A percentile compares a stretch with the other conserved stretches of the same genome.
These are phyloP conservation scores for Spergularia bocconei DNA, from an alignment of 148 eudicot species.

Conservation along the genomic window DNA sequence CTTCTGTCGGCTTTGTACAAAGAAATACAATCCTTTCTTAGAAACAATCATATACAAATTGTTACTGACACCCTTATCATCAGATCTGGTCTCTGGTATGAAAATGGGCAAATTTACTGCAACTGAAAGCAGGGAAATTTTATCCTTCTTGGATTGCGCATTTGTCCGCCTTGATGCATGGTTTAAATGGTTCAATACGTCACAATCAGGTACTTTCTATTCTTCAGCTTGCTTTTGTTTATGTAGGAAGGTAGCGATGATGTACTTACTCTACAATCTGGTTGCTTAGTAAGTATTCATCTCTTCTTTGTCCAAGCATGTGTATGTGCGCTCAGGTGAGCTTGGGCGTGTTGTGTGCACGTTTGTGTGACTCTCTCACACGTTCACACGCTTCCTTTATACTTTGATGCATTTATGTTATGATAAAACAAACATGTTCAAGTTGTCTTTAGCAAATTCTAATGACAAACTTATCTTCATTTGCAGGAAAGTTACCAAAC, in stretches of 20 bases:
- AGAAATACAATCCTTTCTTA: background rate
- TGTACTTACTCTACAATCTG: background rate
- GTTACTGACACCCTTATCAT: conserved; percentile 33
- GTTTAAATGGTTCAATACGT: conserved; percentile 93
- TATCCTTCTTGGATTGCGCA: conserved; percentile 66
- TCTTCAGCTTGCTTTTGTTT: conserved; percentile 9
- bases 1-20: background rate
- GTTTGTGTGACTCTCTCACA: too few relatives aligned
- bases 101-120: conserved; percentile 51
- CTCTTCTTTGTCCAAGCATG: background rate
- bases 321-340: background rate
- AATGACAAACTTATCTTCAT: conserved; percentile 19
- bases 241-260: background rate
- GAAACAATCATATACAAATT: background rate
- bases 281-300: background rate
- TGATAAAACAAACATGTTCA: conserved; percentile 1
- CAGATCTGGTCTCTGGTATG: conserved; percentile 71
- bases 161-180: conserved; percentile 89
- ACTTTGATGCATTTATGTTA: conserved; percentile 3
- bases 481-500: conserved; percentile 57
- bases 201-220: conserved; percentile 66
- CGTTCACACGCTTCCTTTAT: background rate
- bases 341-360: too few relatives aligned
- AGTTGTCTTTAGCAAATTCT: background rate
- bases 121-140: conserved; percentile 54